phyloP scores from a whole-genome alignment of 1,284 basidiomycete species.

The Ceratobasidium papillatum region DNA sequence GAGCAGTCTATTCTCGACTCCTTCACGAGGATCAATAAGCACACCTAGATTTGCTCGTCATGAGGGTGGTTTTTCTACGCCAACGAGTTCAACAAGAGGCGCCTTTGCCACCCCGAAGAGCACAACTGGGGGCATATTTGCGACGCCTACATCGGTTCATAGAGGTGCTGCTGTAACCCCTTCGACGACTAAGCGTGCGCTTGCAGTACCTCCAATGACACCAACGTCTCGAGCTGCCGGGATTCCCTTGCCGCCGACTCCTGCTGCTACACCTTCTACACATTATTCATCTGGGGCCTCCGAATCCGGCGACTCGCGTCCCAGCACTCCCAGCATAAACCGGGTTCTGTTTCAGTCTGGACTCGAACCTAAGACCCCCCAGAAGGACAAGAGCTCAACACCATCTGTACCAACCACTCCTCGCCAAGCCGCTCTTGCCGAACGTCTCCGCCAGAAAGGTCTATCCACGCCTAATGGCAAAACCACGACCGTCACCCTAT shows the following conservation, averaged over 20 bases:
- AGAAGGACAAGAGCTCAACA: slow-evolving; percentile 23
- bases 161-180: slow-evolving; percentile 4
- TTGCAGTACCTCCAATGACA: slow-evolving; percentile 17
- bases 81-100: slow-evolving; percentile 29
- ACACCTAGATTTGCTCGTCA: slow-evolving; percentile 7
- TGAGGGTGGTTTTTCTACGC: slow-evolving; percentile 22
- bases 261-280: slow-evolving; percentile 17
- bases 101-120: slow-evolving; percentile 26
- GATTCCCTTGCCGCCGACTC: slow-evolving; percentile 36
- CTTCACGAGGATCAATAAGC: slow-evolving; percentile 11
- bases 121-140: slow-evolving; percentile 25
- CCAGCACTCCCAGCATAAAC: slow-evolving; percentile 67
- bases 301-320: slow-evolving; percentile 48
- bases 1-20: slow-evolving; percentile 49
- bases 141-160: slow-evolving; percentile 30
- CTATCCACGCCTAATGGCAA: slow-evolving; percentile 59
- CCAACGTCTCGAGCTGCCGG: slow-evolving; percentile 24
- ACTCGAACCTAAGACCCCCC: slow-evolving; percentile 23
- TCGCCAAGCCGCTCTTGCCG: slow-evolving; percentile 76
- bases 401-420: slow-evolving; percentile 54
- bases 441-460: slow-evolving; percentile 73
- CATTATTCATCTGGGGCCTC: slow-evolving; percentile 57
- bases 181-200: not conserved
- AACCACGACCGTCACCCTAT: slow-evolving; percentile 62
- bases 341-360: slow-evolving; percentile 22